Evolutionary conservation across 1,284 basidiomycete species (phyloP).

Genomic region (Hemileia vastatrix): DNA sequence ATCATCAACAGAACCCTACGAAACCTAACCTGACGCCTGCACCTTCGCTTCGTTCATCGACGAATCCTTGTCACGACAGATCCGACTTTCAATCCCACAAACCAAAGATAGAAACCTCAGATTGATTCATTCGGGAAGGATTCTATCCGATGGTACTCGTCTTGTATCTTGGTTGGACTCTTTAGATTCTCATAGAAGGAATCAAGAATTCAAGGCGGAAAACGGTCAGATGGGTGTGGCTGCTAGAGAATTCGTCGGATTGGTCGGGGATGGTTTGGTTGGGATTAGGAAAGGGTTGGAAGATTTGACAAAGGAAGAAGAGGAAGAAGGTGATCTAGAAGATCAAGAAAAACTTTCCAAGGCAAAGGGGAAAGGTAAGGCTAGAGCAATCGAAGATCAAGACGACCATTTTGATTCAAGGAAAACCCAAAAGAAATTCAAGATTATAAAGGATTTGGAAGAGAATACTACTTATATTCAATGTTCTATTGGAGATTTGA

Average conservation of each 20-base stretch:
- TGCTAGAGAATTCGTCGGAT: conserved; percentile 21
- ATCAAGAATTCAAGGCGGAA: conserved; percentile 13
- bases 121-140: conserved; percentile 30
- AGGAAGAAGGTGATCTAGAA: not conserved
- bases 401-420: not conserved
- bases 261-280: not conserved
- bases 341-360: not conserved
- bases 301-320: not conserved
- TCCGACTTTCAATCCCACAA: not conserved
- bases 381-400: conserved; percentile 19
- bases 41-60: too few species aligned
- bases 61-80: too few species aligned
- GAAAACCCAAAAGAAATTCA: not conserved
- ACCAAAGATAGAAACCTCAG: conserved; percentile 23
- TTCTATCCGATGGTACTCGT: conserved; percentile 29
- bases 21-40: too few species aligned
- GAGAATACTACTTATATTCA: conserved; percentile 25
- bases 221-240: not conserved
- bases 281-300: not conserved
- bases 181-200: conserved; percentile 21
- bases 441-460: not conserved
- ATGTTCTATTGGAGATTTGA: conserved; percentile 27
- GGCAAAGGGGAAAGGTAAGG: conserved; percentile 20
- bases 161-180: conserved; percentile 31
- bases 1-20: too few species aligned